Evolutionary conservation across 257 asterid genomes (phyloP), one percentile per base, ranked within the genome.

Genomic region (Fraxinus anomala): DNA sequence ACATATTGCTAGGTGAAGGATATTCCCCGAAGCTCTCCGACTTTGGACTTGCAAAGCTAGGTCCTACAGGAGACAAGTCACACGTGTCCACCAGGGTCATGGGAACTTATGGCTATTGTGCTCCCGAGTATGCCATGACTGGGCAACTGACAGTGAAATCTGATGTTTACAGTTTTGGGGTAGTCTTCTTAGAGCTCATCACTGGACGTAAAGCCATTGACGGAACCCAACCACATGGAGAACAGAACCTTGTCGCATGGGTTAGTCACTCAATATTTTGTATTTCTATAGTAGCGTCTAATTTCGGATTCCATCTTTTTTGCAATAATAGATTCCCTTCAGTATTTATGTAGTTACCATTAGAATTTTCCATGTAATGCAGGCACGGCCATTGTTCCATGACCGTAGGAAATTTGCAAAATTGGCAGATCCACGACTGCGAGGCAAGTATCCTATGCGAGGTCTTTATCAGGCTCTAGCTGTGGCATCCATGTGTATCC

Each of bases 91-190:
- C 99, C 9, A 84, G 99, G 87, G 99, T 96, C 84, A 96, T 96
- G 99, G 98, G 99, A 73, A 96, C 99, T 30, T 96, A 96, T 13
- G 99, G 99, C 51, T 96, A 96, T 77, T 96, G 99, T 82, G 99
- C 98, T 54, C 99, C 99, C 0, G 99, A 96, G 82, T 96, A 96
- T 78, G 99, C 99, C 49, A 96, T 93, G 99, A 96, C 99, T 0
- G 99, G 99, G 14, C 99, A 96, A 71, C 82, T 96, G 83, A 96
- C 99, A 0, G 99, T 96, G 31, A 96, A 96, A 85, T 96, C 99
- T 19, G 98, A 96, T 40, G 99, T 96, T 74, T 96, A 96, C 81
- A 96, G 99, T 82, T 96, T 96, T 28, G 99, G 99, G 19, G 99
- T 96, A 0, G 97, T 96, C 61, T 91, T 96, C 81, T 85, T 96